These are phyloP conservation scores for Chrysanthemum makinoi DNA, from an alignment of 129 eudicot species.

Conservation along the genomic window DNA sequence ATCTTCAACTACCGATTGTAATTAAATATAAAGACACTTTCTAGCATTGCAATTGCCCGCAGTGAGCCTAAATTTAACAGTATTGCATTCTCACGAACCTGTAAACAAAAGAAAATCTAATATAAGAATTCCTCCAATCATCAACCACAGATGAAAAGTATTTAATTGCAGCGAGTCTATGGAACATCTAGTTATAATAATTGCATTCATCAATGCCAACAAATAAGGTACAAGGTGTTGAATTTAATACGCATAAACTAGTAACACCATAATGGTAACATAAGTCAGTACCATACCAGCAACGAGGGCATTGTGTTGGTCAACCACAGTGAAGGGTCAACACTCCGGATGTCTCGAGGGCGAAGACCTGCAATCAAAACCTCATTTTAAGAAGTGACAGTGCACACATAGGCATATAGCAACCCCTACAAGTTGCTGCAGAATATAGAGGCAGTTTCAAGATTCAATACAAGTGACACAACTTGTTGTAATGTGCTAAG, in stretches of 20 bases:
- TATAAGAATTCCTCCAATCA: slow-evolving; percentile 6
- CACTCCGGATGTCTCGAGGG: slow-evolving; percentile 95
- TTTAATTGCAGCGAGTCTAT: slow-evolving; percentile 2
- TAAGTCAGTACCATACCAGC: slow-evolving; percentile 57
- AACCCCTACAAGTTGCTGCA: background rate
- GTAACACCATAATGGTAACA: background rate
- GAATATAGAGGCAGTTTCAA: too few species aligned
- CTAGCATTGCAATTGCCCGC: slow-evolving; percentile 96
- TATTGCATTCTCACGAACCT: slow-evolving; percentile 97
- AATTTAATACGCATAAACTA: slow-evolving; percentile 14
- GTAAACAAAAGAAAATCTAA: slow-evolving; percentile 2
- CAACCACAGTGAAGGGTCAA: slow-evolving; percentile 98
- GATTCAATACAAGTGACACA: too few species aligned
- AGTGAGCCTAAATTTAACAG: slow-evolving; percentile 84
- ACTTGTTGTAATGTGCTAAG: background rate
- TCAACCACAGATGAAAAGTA: background rate
- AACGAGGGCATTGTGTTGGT: slow-evolving; percentile 92
- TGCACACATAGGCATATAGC: slow-evolving; percentile 8
- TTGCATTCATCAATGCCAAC: background rate
- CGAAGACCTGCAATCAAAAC: slow-evolving; percentile 70
- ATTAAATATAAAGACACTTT: slow-evolving; percentile 85
- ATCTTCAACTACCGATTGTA: slow-evolving; percentile 60
- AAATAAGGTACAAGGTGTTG: slow-evolving; percentile 1
- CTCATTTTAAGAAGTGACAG: background rate
- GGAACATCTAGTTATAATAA: background rate